Base-by-base conservation (phyloP, 1,284 basidiomycete genomes). In the Ceraceosorus guamensis region DNA sequence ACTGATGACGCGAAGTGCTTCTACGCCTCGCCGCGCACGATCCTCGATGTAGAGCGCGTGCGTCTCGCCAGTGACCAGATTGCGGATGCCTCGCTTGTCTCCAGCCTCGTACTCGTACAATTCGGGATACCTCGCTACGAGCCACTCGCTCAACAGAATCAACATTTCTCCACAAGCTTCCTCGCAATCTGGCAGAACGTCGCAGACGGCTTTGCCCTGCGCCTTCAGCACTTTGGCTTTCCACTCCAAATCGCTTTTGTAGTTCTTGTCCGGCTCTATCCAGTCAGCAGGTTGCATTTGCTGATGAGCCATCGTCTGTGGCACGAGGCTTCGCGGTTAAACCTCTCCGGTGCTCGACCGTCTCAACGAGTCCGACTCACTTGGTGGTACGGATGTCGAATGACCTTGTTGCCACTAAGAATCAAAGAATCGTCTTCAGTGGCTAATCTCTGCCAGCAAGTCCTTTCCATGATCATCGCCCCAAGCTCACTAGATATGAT, bases 221-320 rank as follows among this genome's bases (percentile, higher is more conserved):
- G 77, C 71, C 16, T 61, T 53, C 45, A 80, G 77, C 8, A 80
- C 76, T 5, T 68, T 53, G 46, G 70, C 69, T 62, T 80, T 80
- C 64, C 77, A 70, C 44, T 71, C 69, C n/a, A 79, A 66, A 60
- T 79, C 79, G 74, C 73, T 75, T 55, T 65, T 54, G 61, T 78
- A 78, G 49, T 78, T 73, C 48, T 74, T 74, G 66, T 79, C 78
- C 30, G 79, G 76, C 63, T 80, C 79, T 31, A 80, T 79, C 79
- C 79, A 80, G 58, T 80, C 62, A 50, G 79, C 77, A 37, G 73
- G 65, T 30, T 78, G 68, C 77, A 80, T 79, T 0, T 78, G 77
- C 60, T 79, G 79, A 52, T 80, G 79, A 2, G 66, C 66, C 66
- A 68, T 24, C 24, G 24, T 24, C 24, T 24, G 24, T 24, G 24